These are phyloP conservation scores for Rubia yunnanensis DNA, from an alignment of 257 asterid genomes.

Conservation along the genomic window DNA sequence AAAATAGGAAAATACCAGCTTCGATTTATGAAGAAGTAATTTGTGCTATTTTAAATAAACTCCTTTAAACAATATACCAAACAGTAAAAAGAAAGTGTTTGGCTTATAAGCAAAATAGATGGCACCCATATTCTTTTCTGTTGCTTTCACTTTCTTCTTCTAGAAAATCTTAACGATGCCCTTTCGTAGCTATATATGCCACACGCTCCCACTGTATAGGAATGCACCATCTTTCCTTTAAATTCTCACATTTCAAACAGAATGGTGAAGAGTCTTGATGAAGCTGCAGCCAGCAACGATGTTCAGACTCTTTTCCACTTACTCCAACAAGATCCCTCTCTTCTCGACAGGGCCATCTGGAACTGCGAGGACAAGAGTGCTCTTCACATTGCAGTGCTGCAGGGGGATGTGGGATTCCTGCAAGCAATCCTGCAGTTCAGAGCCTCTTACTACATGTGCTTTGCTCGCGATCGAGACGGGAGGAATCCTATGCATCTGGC, in stretches of 20 bases:
- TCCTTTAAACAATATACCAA: too few species aligned
- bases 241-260: background rate
- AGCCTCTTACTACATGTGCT: conserved; percentile 32
- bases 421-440: conserved; percentile 17
- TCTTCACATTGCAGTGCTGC: conserved; percentile 35
- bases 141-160: background rate
- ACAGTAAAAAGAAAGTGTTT: too few species aligned
- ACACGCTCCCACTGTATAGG: background rate
- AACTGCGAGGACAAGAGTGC: conserved; percentile 32
- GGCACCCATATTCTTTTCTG: too few species aligned
- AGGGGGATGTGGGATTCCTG: conserved; percentile 22
- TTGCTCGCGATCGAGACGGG: conserved; percentile 36
- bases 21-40: too few species aligned
- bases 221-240: background rate
- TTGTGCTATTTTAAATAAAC: too few species aligned
- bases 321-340: conserved; percentile 19
- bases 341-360: conserved; percentile 30
- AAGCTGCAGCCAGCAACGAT: conserved; percentile 32
- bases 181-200: background rate
- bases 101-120: too few species aligned
- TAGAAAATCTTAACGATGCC: background rate
- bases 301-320: conserved; percentile 11
- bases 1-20: too few species aligned
- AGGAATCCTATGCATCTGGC: conserved; percentile 51
- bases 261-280: conserved; percentile 27